Evolutionary conservation across 140 eudicot genomes (phyloP), one percentile per base, ranked within the genome.

Genomic region (Oenanthe javanica): DNA sequence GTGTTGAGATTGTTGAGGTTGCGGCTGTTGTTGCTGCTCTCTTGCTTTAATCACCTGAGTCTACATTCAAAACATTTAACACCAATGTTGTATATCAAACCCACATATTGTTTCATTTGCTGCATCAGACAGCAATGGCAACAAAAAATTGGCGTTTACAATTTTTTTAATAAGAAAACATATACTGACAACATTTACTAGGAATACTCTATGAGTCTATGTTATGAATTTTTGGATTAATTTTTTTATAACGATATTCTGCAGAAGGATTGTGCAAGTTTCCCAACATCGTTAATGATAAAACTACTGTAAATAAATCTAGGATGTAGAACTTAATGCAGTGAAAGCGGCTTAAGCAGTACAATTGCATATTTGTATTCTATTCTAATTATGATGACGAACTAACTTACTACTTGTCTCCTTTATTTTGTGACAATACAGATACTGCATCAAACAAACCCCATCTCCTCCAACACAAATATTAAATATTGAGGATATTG

Each of bases 11-110:
- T 78, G 81, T 6, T 78, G 81, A 1, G 81, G 86, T 48, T 89
- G 96, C 77, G 89, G 96, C 79, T 88, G 94, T 71, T 91, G 95
- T 69, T 90, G 97, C 76, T 92, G 97, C 84, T 94, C 98, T 81
- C 98, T 87, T n/a, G 94, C 94, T 84, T 92, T 94, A 75, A 88
- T 88, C 75, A 89, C 77, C 81, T 92, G 98, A 86, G 98, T 90
- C 98, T 94, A 86, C 75, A 82, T 14, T 81, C 57, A 7, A 48
- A 54, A 74, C 48, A 40, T 9, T n/a, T 12, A 27, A 13, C 5
- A 75, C 36, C 43, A n/a, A 21, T 43, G 72, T n/a, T 23, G 81
- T 42, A 59, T 77, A 40, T 57, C 5, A 25, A 59, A 78, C 23
- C 36, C 14, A 23, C 51, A 45, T 46, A n/a, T 5, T 43, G 18